These are phyloP conservation scores for Phytophthora palmivora DNA, from an alignment of 352 stramenopile species.

Conservation along the genomic window DNA sequence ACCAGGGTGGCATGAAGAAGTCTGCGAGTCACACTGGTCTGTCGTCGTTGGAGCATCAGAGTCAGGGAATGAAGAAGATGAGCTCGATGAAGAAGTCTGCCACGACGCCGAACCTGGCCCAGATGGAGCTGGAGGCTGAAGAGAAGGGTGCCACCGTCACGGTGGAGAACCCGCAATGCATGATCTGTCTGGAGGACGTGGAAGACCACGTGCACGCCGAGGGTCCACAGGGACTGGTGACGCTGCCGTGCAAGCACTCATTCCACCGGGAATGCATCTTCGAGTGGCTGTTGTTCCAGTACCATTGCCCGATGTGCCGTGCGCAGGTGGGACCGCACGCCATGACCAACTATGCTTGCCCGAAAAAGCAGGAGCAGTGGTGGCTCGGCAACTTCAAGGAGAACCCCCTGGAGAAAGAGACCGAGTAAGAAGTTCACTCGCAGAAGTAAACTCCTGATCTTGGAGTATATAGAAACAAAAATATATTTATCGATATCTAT, in stretches of 20 bases:
- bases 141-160: constrained; percentile 32
- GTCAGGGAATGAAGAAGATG: constrained; percentile 25
- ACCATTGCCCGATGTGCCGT: constrained; percentile 75
- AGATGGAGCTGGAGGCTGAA: constrained; percentile 39
- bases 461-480: constrained; percentile 17
- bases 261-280: constrained; percentile 84
- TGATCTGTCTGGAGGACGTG: constrained; percentile 47
- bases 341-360: constrained; percentile 66
- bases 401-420: constrained; percentile 43
- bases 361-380: constrained; percentile 66
- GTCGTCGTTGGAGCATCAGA: constrained; percentile 37
- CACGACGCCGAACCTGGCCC: constrained; percentile 34
- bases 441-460: background rate
- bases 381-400: constrained; percentile 70
- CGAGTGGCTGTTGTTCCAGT: constrained; percentile 77
- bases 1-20: constrained; percentile 43
- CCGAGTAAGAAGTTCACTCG: constrained; percentile 12
- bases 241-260: constrained; percentile 68
- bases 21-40: constrained; percentile 41
- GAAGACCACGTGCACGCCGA: constrained; percentile 35
- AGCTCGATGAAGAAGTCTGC: constrained; percentile 40
- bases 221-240: constrained; percentile 39
- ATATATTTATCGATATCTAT: constrained; percentile 24
- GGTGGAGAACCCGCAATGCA: constrained; percentile 44
- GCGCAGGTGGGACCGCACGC: constrained; percentile 56